Percentiles rank a stretch among this genome's conserved stretches.
phyloP scores from a whole-genome alignment of 306 rosid species.

The Rubus idaeus region DNA sequence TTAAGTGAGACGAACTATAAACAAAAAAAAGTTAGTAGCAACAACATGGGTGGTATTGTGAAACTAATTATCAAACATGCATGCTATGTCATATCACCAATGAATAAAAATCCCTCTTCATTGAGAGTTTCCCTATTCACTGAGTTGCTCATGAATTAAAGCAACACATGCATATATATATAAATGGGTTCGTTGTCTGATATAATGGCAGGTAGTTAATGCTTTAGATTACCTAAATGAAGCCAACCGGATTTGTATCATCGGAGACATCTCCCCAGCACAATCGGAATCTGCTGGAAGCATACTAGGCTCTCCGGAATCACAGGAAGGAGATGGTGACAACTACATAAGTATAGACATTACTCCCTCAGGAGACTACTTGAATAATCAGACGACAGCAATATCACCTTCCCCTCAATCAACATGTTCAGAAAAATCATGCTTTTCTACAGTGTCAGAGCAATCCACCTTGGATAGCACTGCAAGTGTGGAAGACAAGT shows the following conservation, averaged over 20 bases:
- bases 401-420: constrained; percentile 46
- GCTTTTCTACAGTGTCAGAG: constrained; percentile 15
- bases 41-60: not conserved
- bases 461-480: constrained; percentile 19
- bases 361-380: not conserved
- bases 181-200: not conserved
- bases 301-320: constrained; percentile 16
- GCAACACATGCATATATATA: not conserved
- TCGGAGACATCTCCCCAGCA: constrained; percentile 40
- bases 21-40: too few species aligned
- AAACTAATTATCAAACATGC: not conserved
- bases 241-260: constrained; percentile 34
- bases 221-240: constrained; percentile 42
- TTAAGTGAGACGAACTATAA: not conserved
- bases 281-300: constrained; percentile 45
- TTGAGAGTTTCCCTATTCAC: not conserved
- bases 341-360: constrained; percentile 15
- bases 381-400: not conserved
- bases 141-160: not conserved
- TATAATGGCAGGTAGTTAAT: constrained; percentile 50
- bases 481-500: not conserved
- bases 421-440: constrained; percentile 27
- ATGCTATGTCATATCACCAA: not conserved
- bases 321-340: constrained; percentile 20
- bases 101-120: not conserved